Base-by-base conservation (phyloP, 768 basidiomycete species). In the Phylloporus arenicola region DNA sequence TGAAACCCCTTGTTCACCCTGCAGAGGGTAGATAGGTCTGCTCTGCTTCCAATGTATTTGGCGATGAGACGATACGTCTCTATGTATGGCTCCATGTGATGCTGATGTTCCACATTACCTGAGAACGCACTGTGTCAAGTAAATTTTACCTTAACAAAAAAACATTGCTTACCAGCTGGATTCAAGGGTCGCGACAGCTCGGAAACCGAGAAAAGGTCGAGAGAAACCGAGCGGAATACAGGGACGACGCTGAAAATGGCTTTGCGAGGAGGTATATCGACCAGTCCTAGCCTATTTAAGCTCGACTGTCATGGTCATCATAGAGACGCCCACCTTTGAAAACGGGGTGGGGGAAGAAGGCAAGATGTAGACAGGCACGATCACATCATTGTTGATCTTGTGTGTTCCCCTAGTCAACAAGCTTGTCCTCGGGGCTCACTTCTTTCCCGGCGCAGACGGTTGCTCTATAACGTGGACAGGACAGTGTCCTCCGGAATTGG, bases 41-140 rank as follows among this genome's bases (percentile, higher is more conserved):
- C 61, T 43, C 75, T 78, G 57, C 65, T 78, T 48, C 64, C 71
- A 54, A 81, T 72, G 65, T 77, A 60, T 58, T 73, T 74, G 38
- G 78, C 77, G 60, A 86, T 78, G 59, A 74, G 73, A 67, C 73
- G 75, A 70, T 77, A 81, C 45, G 72, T 74, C 72, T 83, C 82
- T 65, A 74, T 68, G 52, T 82, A 78, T 54, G 82, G 62, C 60
- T 78, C 78, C 84, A 83, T 83, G 58, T 67, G 73, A 56, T 47
- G 52, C 51, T 54, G 57, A 56, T 56, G 54, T 53, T 39, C 43
- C 34, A 69, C 76, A 79, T 79, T 68, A 52, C 63, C 55, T 64
- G 14, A 17, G 33, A 41, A 29, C 20, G 14, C 2, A 19, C 29
- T 19, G 22, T 5, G 34, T 58, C 14, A 35, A 30, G 37, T 44